These are phyloP conservation scores for Aureobasidium sp. DNA, from an alignment of 2,329 filamentous ascomycete species.

Conservation along the genomic window DNA sequence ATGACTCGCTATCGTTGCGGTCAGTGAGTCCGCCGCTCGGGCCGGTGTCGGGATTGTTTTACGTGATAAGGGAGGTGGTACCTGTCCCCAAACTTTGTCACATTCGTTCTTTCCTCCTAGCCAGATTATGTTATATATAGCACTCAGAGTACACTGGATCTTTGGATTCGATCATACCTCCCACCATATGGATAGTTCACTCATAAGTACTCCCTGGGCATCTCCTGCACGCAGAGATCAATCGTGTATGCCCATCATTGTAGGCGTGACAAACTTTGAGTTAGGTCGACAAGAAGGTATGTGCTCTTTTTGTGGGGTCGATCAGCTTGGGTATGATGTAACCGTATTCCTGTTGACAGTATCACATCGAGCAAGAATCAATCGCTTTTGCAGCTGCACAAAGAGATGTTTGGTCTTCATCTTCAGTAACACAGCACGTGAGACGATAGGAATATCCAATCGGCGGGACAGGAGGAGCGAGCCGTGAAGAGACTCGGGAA, in stretches of 20 bases:
- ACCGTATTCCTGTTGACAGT: neutral
- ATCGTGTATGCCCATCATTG: too few relatives aligned
- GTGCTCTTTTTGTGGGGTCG: neutral
- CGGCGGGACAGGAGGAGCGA: neutral
- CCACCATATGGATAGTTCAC: too few relatives aligned
- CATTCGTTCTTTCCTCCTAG: too few relatives aligned
- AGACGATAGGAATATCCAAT: neutral
- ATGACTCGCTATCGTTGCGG: slow-evolving; percentile 9
- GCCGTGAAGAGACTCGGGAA: neutral
- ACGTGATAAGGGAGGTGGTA: neutral
- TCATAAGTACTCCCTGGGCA: too few relatives aligned
- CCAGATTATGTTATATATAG: too few relatives aligned
- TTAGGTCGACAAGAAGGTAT: neutral
- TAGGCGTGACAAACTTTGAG: too few relatives aligned
- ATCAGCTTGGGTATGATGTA: neutral
- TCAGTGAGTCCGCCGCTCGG: slow-evolving; percentile 4
- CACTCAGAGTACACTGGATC: too few relatives aligned
- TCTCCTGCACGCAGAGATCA: too few relatives aligned
- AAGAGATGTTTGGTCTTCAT: neutral
- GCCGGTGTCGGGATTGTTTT: neutral
- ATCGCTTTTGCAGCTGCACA: neutral
- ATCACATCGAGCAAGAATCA: neutral
- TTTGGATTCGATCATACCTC: too few relatives aligned
- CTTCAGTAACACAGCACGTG: neutral
- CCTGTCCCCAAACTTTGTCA: too few relatives aligned